Conservation (phyloP, 2,329 filamentous ascomycete genomes). For the Fusarium illudens region DNA sequence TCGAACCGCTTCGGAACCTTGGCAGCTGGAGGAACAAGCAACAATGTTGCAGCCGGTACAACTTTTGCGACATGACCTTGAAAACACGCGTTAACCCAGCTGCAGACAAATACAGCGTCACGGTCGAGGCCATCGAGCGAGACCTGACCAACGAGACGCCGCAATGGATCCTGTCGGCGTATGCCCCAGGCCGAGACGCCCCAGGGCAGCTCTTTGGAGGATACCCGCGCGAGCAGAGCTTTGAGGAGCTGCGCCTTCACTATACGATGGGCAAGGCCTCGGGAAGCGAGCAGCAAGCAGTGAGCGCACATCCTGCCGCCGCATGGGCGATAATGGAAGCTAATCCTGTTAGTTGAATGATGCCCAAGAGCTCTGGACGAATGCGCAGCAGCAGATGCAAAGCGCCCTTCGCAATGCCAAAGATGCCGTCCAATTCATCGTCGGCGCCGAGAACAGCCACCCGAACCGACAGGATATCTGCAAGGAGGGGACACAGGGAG, state of each 20-base stretch:
- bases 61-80: not conserved
- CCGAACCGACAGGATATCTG: constrained; percentile 78
- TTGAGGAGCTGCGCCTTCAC: constrained; percentile 84
- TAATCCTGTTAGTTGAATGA: constrained; percentile 61
- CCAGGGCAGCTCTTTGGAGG: constrained; percentile 88
- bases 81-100: constrained; percentile 20
- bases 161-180: constrained; percentile 86
- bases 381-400: constrained; percentile 76
- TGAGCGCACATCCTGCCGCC: constrained; percentile 45
- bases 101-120: constrained; percentile 60
- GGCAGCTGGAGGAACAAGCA: constrained; percentile 37
- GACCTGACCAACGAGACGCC: constrained; percentile 79
- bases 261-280: constrained; percentile 68
- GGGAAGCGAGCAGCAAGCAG: constrained; percentile 66
- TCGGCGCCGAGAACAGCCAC: constrained; percentile 72
- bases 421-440: constrained; percentile 75
- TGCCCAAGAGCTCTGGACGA: constrained; percentile 67
- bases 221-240: constrained; percentile 79
- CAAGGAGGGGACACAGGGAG: constrained; percentile 55
- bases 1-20: constrained; percentile 68
- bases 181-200: constrained; percentile 78
- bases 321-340: constrained; percentile 5
- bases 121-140: constrained; percentile 65
- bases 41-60: constrained; percentile 28
- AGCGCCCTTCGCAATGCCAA: constrained; percentile 73